Evolutionary conservation across 176 grass and related monocot species (phyloP), one percentile per base, ranked within the genome.

Genomic region (Raddia distichophylla): DNA sequence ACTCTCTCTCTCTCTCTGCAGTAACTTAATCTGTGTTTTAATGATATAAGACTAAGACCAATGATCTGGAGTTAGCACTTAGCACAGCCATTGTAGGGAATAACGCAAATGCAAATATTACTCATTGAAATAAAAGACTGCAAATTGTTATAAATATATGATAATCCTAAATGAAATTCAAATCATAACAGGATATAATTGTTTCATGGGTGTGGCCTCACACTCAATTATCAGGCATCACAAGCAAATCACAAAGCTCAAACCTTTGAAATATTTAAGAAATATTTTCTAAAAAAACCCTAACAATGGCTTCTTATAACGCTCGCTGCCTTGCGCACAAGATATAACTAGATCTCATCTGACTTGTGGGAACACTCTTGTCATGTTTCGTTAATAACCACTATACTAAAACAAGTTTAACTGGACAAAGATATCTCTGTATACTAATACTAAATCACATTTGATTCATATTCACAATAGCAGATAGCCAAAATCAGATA

Each of bases 1-100:
- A 7, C 91, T 95, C 87, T 99, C 96, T 79, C 91, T 95, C 87
- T 99, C 96, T 79, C 91, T 90, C 65, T 99, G 93, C 89, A 99
- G 85, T 78, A 91, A 87, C 69, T 90, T 93, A 83, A 99, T 89
- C 96, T 99, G 89, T 4, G 49, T 76, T 51, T 81, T 69, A 66
- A 73, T 50, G 49, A 52, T 75, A 85, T 46, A 85, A 79, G 32
- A 89, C 55, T 46, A 85, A 79, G 32, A 89, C 55, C 80, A 82
- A 59, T 44, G 73, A 84, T 53, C 10, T 33, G 71, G 15, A 55
- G 42, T 84, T 42, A 71, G 27, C 27, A 27, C 27, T 27, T 27
- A 27, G 51, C 32, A 80, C 45, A 71, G 80, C 6, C 7, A 3
- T 67, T 48, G 13, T 11, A 53, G 6, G 7, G 78, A 62, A 71